Evolutionary conservation across 1,139 yeast genomes (phyloP).

Genomic region (Blastobotrys illinoisensis): DNA sequence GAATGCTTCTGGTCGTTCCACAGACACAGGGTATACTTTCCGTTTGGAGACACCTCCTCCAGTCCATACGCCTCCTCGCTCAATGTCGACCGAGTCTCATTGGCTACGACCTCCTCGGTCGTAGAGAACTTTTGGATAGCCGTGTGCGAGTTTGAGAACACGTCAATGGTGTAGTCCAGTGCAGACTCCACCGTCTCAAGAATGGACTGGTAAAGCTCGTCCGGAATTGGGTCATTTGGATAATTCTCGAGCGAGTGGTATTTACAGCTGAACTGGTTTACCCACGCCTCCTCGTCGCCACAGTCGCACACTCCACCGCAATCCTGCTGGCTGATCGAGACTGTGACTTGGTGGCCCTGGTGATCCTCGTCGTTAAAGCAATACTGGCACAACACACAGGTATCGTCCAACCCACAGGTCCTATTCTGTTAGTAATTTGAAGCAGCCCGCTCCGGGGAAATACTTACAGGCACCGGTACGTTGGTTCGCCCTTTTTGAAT

Average conservation of each 20-base stretch:
- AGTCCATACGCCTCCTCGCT: constrained; percentile 38
- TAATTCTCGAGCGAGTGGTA: constrained; percentile 26
- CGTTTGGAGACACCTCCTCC: constrained; percentile 39
- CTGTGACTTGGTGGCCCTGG: constrained; percentile 67
- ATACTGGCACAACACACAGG: constrained; percentile 76
- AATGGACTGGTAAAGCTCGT: constrained; percentile 27
- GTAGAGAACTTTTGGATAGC: constrained; percentile 29
- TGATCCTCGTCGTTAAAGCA: constrained; percentile 74
- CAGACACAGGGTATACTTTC: constrained; percentile 51
- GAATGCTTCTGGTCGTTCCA: constrained; percentile 82
- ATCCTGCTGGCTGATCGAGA: constrained; percentile 69
- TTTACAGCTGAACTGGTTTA: constrained; percentile 47
- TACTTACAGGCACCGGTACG: constrained; percentile 58
- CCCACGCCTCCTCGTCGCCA: constrained; percentile 86
- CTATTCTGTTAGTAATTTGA: constrained; percentile 14
- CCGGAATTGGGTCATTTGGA: constrained; percentile 24
- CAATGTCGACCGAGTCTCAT: constrained; percentile 33
- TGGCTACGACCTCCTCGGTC: constrained; percentile 22
- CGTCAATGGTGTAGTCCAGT: constrained; percentile 74
- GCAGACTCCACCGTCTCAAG: constrained; percentile 45
- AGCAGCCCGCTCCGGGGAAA: neutral
- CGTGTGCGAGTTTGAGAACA: constrained; percentile 46
- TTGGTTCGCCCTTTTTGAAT: constrained; percentile 80
- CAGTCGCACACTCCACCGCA: constrained; percentile 96
- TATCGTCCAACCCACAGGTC: constrained; percentile 80